Conservation (phyloP, 164 flowering plant genomes). For the Magnolia changhungtana region DNA sequence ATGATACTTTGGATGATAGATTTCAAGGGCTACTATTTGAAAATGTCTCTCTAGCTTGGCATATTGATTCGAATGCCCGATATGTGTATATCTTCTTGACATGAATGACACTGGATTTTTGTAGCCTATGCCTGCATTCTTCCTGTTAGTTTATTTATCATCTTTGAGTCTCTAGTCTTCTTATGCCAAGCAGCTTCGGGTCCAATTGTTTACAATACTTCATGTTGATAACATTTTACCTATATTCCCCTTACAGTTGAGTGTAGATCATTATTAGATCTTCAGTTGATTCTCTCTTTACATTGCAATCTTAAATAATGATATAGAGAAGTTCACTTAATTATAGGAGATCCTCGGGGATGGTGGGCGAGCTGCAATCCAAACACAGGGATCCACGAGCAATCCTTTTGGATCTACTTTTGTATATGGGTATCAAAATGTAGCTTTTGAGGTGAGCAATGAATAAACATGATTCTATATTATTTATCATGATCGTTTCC, state of each 20-base stretch:
- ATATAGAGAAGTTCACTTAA: neutral
- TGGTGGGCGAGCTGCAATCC: slow-evolving; percentile 91
- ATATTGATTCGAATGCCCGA: no score
- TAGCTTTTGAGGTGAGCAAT: slow-evolving; percentile 84
- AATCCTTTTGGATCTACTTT: slow-evolving; percentile 96
- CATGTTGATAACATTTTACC: neutral
- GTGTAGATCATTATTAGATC: neutral
- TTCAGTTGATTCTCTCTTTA: neutral
- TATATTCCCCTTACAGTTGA: neutral
- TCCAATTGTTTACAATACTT: no score
- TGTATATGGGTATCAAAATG: slow-evolving; percentile 92
- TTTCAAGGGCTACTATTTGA: no score
- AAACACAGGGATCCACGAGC: slow-evolving; percentile 88
- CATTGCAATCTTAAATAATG: neutral
- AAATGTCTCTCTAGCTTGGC: no score
- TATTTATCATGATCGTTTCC: neutral
- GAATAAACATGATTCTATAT: neutral
- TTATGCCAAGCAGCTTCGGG: no score
- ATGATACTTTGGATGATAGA: no score
- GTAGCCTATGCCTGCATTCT: no score
- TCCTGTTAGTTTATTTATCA: no score
- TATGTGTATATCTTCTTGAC: no score
- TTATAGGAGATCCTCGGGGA: slow-evolving; percentile 89
- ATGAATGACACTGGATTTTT: no score
- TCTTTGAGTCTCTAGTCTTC: no score